Evolutionary conservation across 1,284 basidiomycete species (phyloP), one percentile per base, ranked within the genome.

Genomic region (Vanrija sp.): DNA sequence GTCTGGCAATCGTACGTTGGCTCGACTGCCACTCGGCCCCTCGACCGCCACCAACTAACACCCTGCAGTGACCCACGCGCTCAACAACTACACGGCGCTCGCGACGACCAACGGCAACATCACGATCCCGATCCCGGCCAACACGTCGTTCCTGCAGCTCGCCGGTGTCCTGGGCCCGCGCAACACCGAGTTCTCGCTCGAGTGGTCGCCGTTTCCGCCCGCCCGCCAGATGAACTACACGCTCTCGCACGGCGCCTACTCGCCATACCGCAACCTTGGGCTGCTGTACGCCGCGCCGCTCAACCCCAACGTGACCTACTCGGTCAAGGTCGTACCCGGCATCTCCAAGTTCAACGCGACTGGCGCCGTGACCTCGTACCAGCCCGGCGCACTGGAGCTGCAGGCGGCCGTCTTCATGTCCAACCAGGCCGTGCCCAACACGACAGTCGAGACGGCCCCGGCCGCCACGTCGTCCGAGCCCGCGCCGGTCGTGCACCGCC

Each of bases 181-280:
- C 29, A 54, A 47, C 34, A 40, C 40, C 16, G n/a, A 54, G 39
- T 54, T 54, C 19, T 21, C n/a, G 16, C 46, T 54, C 12, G 12
- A 34, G 4, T 54, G 52, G 52, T 34, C 44, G 29, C 46, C 46
- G 15, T 23, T 45, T 5, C 52, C 52, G 2, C 52, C 52, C 14
- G 21, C 49, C 19, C 39, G 38, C 19, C 46, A 54, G 25, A 44
- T n/a, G 14, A 26, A 44, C 29, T 47, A 49, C 42, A 18, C 38
- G n/a, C 49, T 54, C 34, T 43, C 52, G 29, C 34, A 34, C 34
- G 34, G 34, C 34, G 46, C 52, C 15, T 48, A 44, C 46, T 49
- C 48, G 28, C 23, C 46, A 4, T 54, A 38, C 38, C 21, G 44
- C 23, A 39, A 46, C 23, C 46, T 29, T 1, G 26, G 46, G n/a